phyloP scores from a whole-genome alignment of 768 basidiomycete genomes.

The Calvatia gigantea region DNA sequence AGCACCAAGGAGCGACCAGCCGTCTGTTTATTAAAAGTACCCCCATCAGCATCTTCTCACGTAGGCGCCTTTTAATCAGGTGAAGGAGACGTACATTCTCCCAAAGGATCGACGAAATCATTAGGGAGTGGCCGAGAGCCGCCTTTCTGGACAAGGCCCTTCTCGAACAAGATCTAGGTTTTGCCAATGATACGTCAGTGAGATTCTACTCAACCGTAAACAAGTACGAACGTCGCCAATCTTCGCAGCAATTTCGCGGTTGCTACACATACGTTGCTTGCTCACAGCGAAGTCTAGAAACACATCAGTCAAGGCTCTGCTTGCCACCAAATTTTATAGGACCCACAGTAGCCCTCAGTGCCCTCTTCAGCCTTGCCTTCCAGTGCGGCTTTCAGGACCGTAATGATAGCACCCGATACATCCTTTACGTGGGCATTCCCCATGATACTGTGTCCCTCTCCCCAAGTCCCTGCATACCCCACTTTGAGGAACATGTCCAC shows the following conservation, averaged over 20 bases:
- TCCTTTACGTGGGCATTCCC: constrained; percentile 40
- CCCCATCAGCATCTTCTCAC: not conserved
- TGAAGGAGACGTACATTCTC: constrained; percentile 30
- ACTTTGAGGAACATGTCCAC: constrained; percentile 26
- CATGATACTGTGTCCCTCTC: constrained; percentile 34
- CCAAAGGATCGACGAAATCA: constrained; percentile 32
- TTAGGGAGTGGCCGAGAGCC: constrained; percentile 29
- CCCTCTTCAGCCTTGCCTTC: constrained; percentile 40
- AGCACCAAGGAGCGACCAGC: constrained; percentile 38
- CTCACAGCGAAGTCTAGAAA: constrained; percentile 31
- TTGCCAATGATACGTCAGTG: too few species aligned
- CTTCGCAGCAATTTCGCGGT: constrained; percentile 25
- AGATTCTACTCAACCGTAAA: too few species aligned
- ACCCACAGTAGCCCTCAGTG: constrained; percentile 37
- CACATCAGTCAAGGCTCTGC: constrained; percentile 6
- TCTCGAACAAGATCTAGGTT: constrained; percentile 27
- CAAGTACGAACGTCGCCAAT: constrained; percentile 37
- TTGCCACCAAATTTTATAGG: not conserved
- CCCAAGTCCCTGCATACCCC: constrained; percentile 40
- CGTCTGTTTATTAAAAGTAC: constrained; percentile 20
- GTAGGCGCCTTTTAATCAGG: not conserved
- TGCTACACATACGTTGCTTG: constrained; percentile 25
- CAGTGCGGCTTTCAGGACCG: constrained; percentile 35
- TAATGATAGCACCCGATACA: constrained; percentile 28
- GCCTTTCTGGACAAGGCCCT: constrained; percentile 28